Base-by-base conservation (phyloP, 2,329 filamentous ascomycete species). In the Aspergillus glaucus region DNA sequence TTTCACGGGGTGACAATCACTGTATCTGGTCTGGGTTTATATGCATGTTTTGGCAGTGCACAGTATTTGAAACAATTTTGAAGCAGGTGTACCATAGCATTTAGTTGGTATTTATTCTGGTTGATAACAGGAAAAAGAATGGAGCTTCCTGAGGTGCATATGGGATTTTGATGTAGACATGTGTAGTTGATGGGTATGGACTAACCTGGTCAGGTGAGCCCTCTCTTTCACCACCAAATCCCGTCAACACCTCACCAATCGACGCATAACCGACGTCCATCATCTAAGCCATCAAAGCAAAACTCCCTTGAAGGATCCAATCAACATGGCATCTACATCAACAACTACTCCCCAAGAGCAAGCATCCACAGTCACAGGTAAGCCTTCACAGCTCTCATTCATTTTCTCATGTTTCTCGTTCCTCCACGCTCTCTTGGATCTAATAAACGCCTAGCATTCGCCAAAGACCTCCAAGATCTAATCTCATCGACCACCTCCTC, bases 361-460 rank as follows among this genome's bases (percentile, higher is more conserved):
- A 26, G 28, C 26, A 6, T 34, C 40, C 24, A n/a, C 30, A 14
- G 12, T 44, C 15, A 45, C 17, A 39, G 36, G 39, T 40, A 55
- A 55, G 52, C 32, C 41, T 6, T 9, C 3, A 22, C 22, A 28
- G 6, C 3, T 26, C 41, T 21, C 6, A 2, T 15, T 9, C 15
- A 40, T 7, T 14, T 19, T 19, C 37, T 4, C 10, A 40, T 10
- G 7, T 12, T 4, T 40, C n/a, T 22, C 22, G 21, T 22, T 22
- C 8, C n/a, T 36, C 26, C n/a, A 15, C 8, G n/a, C 6, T 36
- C 6, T 4, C 7, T 9, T 1, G 22, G 5, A 40, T 40, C 15
- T 40, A 6, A 40, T 4, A 17, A 1, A 8, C 5, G 6, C 17
- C 19, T 41, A 67, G 65, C 51, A 6, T 61, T 65, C 40, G 54